Base-by-base conservation (phyloP, 2,329 filamentous ascomycete species). In the Curvularia hawaiiensis region DNA sequence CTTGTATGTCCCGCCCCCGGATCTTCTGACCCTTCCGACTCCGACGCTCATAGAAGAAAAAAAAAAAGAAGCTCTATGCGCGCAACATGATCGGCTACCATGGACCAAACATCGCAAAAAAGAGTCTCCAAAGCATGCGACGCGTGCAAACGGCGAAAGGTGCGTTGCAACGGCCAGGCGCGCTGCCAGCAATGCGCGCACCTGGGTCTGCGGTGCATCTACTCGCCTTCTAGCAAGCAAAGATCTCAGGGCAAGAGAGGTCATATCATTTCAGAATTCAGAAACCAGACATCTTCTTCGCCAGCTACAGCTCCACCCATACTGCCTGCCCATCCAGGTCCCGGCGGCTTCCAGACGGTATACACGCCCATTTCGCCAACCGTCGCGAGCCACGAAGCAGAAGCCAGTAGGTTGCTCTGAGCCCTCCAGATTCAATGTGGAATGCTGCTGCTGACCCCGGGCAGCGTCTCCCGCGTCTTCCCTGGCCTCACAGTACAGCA, bases 151-250 rank as follows among this genome's bases (percentile, higher is more conserved):
- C 65, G 77, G 3, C 75, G 80, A 16, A 82, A 81, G 59, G 79
- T 81, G 16, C 77, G 77, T 54, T 82, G 80, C 65, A 81, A 81
- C 61, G 79, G 80, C 31, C 70, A 78, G 54, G 68, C 76, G 26
- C 70, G 75, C 43, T 83, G 81, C 63, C 72, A 74, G 56, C 72
- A 75, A 48, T 74, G 72, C 58, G 67, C 64, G 26, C 72, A 75
- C 56, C 73, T 81, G 45, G 78, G 78, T 31, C 65, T 83, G n/a
- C 68, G 64, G 30, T 83, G 81, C 65, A 73, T 79, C 2, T 83
- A 81, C 63, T 75, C 78, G 4, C 68, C 71, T 11, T 70, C 73
- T 14, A 71, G 69, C 52, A 76, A 76, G 54, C 72, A 75, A 38
- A 71, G 75, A 56, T 73, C 75, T 24, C 69, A 77, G 41, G 69